Conservation (phyloP, 1,284 basidiomycete species). For the Rhodotorula sp. region DNA sequence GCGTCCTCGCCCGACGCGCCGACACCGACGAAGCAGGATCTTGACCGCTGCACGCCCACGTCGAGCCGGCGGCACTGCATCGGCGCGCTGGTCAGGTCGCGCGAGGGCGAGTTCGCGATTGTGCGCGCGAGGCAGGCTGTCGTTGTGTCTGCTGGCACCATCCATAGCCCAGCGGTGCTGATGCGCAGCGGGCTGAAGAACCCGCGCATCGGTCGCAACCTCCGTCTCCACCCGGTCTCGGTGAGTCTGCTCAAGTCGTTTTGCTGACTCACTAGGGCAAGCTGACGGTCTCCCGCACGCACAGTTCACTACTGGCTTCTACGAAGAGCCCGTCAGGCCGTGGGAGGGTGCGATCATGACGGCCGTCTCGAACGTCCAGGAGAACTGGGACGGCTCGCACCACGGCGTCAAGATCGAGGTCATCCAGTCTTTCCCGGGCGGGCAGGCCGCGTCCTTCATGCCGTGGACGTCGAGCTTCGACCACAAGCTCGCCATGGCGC, state of each 20-base stretch:
- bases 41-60: constrained; percentile 24
- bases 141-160: constrained; percentile 52
- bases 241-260: neutral
- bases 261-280: neutral
- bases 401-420: constrained; percentile 56
- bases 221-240: constrained; percentile 54
- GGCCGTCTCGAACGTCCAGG: constrained; percentile 48
- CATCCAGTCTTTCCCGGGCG: constrained; percentile 52
- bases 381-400: constrained; percentile 49
- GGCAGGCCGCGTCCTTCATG: constrained; percentile 48
- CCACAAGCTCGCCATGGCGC: constrained; percentile 51
- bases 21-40: constrained; percentile 30
- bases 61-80: constrained; percentile 33
- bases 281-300: neutral
- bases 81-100: constrained; percentile 41
- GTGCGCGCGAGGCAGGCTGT: constrained; percentile 51
- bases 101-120: constrained; percentile 44
- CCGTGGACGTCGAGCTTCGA: constrained; percentile 49
- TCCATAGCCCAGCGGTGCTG: constrained; percentile 55
- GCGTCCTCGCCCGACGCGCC: constrained; percentile 12
- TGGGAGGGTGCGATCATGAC: constrained; percentile 57
- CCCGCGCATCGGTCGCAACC: constrained; percentile 54
- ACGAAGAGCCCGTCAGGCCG: constrained; percentile 52
- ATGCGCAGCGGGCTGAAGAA: constrained; percentile 53
- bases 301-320: constrained; percentile 53